Evolutionary conservation across 1,139 yeast species (phyloP).

Genomic region (Sugiyamaella neomexicana): DNA sequence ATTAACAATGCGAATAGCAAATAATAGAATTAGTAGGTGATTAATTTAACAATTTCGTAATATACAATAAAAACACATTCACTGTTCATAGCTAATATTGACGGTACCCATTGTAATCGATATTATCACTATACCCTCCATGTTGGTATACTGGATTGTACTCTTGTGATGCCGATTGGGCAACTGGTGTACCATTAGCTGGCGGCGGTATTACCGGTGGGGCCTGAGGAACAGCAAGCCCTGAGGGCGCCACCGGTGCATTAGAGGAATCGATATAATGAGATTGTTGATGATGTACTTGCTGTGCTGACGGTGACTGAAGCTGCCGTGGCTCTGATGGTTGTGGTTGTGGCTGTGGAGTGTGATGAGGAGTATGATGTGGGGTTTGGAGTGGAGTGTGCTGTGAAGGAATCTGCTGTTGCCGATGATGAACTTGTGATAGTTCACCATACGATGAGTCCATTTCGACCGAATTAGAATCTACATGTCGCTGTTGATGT

Average conservation of each 20-base stretch:
- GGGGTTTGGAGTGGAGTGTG: slow-evolving; percentile 13
- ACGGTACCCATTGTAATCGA: slow-evolving; percentile 32
- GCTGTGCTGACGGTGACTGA: slow-evolving; percentile 2
- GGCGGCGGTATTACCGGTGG: neutral
- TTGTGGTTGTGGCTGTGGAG: slow-evolving; percentile 8
- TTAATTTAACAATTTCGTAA: slow-evolving; percentile 4
- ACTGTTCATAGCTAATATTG: slow-evolving; percentile 24
- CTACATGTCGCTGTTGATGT: too few species aligned
- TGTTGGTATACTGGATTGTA: slow-evolving; percentile 19
- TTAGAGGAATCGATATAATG: slow-evolving; percentile 2
- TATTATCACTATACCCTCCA: slow-evolving; percentile 26
- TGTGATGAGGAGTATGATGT: slow-evolving; percentile 2
- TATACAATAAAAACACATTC: slow-evolving; percentile 4
- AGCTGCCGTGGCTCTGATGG: slow-evolving; percentile 7
- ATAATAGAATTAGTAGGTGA: neutral
- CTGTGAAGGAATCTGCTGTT: slow-evolving; percentile 6
- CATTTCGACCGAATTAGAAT: slow-evolving; percentile 15
- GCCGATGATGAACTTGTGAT: slow-evolving; percentile 16
- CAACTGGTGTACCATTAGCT: slow-evolving; percentile 4
- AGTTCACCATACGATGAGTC: neutral
- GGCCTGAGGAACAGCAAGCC: neutral
- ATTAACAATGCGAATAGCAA: too few species aligned
- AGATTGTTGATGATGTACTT: slow-evolving; percentile 4
- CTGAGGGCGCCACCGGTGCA: neutral
- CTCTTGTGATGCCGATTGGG: slow-evolving; percentile 14